Evolutionary conservation across 2,329 filamentous ascomycete species (phyloP).

Genomic region (Pyricularia pennisetigena): DNA sequence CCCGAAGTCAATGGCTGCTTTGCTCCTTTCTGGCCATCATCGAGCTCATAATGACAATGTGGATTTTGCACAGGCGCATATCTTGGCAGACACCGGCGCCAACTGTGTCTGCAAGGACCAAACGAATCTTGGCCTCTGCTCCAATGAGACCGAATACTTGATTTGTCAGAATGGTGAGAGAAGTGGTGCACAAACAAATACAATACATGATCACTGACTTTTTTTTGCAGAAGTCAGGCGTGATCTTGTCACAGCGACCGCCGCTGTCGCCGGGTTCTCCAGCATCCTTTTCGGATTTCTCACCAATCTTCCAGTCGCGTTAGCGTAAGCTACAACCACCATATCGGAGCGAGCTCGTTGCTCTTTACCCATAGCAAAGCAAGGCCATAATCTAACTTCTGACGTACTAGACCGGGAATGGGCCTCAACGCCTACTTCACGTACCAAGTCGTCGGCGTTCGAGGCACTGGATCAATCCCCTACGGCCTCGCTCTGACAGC

Average conservation of each 20-base stretch:
- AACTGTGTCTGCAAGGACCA: conserved; percentile 56
- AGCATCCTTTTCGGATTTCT: conserved; percentile 71
- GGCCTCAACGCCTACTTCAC: conserved; percentile 60
- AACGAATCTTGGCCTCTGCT: conserved; percentile 34
- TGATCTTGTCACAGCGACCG: conserved; percentile 74
- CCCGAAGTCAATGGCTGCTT: not conserved
- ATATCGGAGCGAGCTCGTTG: not conserved
- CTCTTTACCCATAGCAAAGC: not conserved
- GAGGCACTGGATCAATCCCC: conserved; percentile 44
- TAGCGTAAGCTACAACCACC: conserved; percentile 45
- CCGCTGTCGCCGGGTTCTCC: conserved; percentile 66
- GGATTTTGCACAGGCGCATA: conserved; percentile 43
- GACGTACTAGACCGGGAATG: conserved; percentile 46
- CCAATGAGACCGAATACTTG: conserved; percentile 17
- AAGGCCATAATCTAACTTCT: conserved; percentile 7
- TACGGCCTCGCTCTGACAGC: conserved; percentile 53
- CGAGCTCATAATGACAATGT: not conserved
- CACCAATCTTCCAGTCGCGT: conserved; percentile 69
- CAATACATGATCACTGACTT: conserved; percentile 3
- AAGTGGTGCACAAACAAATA: not conserved
- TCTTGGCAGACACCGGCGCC: conserved; percentile 67
- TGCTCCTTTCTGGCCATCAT: too few species aligned
- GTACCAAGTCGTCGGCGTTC: conserved; percentile 55
- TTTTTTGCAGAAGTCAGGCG: conserved; percentile 47
- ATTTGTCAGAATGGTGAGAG: not conserved